phyloP scores from a whole-genome alignment of 2,329 filamentous ascomycete species.

The Dactylonectria estremocensis region DNA sequence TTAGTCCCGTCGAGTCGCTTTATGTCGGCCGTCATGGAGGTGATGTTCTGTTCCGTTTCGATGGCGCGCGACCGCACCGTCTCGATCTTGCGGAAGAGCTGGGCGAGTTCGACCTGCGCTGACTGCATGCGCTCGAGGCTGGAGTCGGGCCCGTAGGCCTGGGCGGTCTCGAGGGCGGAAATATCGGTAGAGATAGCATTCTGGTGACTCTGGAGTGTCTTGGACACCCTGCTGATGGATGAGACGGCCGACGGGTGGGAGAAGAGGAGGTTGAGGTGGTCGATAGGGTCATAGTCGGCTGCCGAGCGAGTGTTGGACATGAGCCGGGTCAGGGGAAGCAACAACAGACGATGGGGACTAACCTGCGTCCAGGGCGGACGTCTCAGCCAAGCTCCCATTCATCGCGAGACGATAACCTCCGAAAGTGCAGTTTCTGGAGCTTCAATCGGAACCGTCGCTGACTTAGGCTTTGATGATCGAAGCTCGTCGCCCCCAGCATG shows the following conservation, averaged over 20 bases:
- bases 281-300: conserved; percentile 91
- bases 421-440: conserved; percentile 9
- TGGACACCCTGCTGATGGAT: conserved; percentile 82
- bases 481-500: conserved; percentile 41
- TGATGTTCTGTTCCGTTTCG: conserved; percentile 95
- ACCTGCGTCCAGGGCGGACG: conserved; percentile 63
- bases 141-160: conserved; percentile 88
- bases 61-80: conserved; percentile 90
- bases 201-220: conserved; percentile 81
- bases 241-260: conserved; percentile 88
- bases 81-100: conserved; percentile 95
- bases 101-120: conserved; percentile 89
- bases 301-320: conserved; percentile 35
- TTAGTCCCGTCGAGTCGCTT: conserved; percentile 98
- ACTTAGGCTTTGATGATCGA: conserved; percentile 12
- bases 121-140: conserved; percentile 93
- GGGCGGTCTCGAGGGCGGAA: conserved; percentile 78
- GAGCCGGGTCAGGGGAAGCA: conserved; percentile 34
- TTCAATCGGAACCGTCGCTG: conserved; percentile 23
- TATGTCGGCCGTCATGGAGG: conserved; percentile 98
- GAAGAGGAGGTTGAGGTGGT: conserved; percentile 95
- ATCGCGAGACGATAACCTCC: conserved; percentile 48
- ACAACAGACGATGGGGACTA: conserved; percentile 37
- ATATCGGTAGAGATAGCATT: conserved; percentile 88
- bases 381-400: conserved; percentile 57